Evolutionary conservation across 176 grass and related monocot species (phyloP).

Genomic region (Luzula sylvatica): DNA sequence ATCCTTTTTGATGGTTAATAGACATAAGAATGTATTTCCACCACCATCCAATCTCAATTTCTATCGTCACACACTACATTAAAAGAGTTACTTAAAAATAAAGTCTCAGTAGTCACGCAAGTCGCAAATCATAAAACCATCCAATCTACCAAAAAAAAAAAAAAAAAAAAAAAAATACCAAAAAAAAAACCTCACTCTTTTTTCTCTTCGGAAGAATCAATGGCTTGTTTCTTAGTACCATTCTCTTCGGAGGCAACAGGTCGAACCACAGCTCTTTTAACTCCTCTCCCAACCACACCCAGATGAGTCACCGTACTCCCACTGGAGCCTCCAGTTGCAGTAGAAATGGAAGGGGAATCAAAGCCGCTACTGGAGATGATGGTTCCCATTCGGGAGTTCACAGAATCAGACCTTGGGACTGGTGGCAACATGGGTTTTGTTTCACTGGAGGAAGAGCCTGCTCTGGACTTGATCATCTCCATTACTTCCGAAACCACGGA

Average conservation of each 20-base stretch:
- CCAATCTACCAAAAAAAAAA: background rate
- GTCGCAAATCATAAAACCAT: background rate
- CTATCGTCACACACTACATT: no score
- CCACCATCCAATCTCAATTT: no score
- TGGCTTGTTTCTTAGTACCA: background rate
- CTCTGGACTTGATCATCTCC: constrained; percentile 28
- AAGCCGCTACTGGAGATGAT: constrained; percentile 39
- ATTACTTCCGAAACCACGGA: constrained; percentile 34
- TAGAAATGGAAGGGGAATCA: constrained; percentile 59
- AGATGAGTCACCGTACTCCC: constrained; percentile 68
- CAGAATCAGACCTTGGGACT: constrained; percentile 37
- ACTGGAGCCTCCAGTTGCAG: constrained; percentile 35
- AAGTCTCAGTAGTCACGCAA: no score
- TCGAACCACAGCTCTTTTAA: constrained; percentile 64
- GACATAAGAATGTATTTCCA: no score
- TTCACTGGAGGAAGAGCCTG: constrained; percentile 18
- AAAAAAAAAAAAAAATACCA: background rate
- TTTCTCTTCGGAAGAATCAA: constrained; percentile 10
- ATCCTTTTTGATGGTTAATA: no score
- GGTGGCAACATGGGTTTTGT: constrained; percentile 3
- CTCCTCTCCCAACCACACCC: constrained; percentile 82
- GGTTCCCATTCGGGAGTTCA: constrained; percentile 53
- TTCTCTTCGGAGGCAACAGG: constrained; percentile 22
- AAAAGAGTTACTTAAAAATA: no score
- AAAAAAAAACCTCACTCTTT: constrained; percentile 7